phyloP scores from a whole-genome alignment of 345 rosid genomes.

The Sisymbrium irio region DNA sequence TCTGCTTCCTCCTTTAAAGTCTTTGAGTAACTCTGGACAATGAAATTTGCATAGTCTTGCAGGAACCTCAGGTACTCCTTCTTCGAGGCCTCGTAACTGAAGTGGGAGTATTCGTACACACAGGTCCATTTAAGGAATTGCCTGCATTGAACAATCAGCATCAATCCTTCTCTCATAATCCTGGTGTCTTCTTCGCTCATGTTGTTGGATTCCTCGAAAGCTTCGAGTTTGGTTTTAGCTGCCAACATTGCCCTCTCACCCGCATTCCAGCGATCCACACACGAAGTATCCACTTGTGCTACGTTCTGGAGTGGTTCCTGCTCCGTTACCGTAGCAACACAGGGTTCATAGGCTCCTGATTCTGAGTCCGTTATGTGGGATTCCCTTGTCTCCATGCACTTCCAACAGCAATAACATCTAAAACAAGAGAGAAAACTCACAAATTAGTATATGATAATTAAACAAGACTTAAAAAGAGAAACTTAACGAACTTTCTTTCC shows the following conservation, averaged over 20 bases:
- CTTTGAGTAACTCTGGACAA: neutral
- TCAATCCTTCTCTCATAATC: neutral
- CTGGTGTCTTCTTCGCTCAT: neutral
- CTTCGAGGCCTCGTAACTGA: constrained; percentile 1
- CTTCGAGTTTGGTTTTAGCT: constrained; percentile 9
- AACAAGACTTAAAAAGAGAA: neutral
- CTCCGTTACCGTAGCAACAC: neutral
- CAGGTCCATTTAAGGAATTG: constrained; percentile 25
- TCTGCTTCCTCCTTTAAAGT: neutral
- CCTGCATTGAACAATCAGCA: constrained; percentile 22
- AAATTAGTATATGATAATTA: neutral
- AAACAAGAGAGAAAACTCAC: neutral
- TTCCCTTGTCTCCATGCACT: neutral
- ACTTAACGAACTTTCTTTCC: neutral
- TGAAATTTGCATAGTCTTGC: neutral
- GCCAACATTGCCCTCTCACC: neutral
- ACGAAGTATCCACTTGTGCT: neutral
- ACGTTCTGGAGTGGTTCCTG: no score
- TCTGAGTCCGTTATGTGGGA: neutral
- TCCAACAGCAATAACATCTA: neutral
- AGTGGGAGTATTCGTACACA: constrained; percentile 8
- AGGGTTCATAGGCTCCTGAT: accelerated
- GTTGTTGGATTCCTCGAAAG: neutral
- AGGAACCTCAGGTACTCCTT: constrained; percentile 14
- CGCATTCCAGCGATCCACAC: constrained; percentile 8